Base-by-base conservation (phyloP, 257 asterid species). In the Solanum medicagineum region DNA sequence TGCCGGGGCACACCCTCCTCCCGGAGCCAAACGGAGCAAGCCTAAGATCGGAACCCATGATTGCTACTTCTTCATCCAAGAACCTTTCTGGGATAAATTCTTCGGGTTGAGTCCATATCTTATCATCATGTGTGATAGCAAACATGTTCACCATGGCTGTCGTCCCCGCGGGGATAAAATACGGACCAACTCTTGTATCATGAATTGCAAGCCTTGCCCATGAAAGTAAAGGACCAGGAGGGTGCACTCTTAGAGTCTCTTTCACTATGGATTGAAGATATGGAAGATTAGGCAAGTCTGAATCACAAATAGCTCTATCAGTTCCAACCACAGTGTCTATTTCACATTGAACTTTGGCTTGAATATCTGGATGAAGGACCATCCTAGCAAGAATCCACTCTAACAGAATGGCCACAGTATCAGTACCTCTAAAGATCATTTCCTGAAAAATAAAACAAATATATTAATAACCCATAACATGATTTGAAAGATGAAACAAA, bases 121-220 rank as follows among this genome's bases (percentile, higher is more conserved):
- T 88, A 1, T 73, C 90, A 6, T 93, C 91, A 32, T 93, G 98
- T 0, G 97, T 90, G 55, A 94, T 94, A 44, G 95, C 96, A 95
- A 94, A 94, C 98, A 94, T 94, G 93, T 94, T 94, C 26, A 94
- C 98, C 96, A 94, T 94, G 22, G 98, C 97, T 0, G 97, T 94
- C 0, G 98, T 93, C 29, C 97, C 97, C 0, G 95, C 94, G 0
- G 98, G 96, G 70, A 94, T 60, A 19, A 89, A 88, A 68, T 92
- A 92, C 1, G 83, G 91, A 62, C 97, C 97, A 3, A 92, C 94
- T 0, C 74, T 79, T 0, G 92, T 89, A 84, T 94, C 97, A 86
- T 92, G 95, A 89, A 92, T 85, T 0, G 98, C 92, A 3, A 92
- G 90, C 11, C 98, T 90, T 74, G 98, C 97, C 98, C 98, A 94